Conservation (phyloP, 805 yeast species). For the Saccharomycopsis sp. region DNA sequence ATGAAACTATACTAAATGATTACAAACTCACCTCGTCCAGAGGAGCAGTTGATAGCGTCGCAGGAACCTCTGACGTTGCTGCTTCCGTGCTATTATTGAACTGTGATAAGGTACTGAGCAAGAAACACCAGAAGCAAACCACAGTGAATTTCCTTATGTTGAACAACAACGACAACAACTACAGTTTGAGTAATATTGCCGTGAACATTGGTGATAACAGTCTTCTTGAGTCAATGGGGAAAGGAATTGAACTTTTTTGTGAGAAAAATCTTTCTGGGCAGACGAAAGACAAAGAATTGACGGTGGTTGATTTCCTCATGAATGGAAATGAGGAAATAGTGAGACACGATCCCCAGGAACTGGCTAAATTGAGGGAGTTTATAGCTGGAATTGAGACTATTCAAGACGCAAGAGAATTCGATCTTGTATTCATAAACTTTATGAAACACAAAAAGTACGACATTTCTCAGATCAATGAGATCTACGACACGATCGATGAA, state of each 20-base stretch:
- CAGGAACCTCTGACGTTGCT: neutral
- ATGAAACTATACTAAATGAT: conserved; percentile 12
- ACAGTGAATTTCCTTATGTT: conserved; percentile 15
- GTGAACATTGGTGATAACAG: conserved; percentile 19
- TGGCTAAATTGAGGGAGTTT: conserved; percentile 5
- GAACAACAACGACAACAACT: conserved; percentile 11
- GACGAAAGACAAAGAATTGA: neutral
- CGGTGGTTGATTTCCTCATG: conserved; percentile 4
- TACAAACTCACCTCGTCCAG: conserved; percentile 2
- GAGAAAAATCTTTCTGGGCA: neutral
- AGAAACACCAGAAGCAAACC: conserved; percentile 1
- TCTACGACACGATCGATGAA: conserved; percentile 4
- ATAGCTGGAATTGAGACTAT: neutral
- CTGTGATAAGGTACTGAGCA: neutral
- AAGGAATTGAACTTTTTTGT: conserved; percentile 14
- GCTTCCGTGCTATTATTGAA: neutral
- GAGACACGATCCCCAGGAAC: conserved; percentile 8
- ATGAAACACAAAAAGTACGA: conserved; percentile 7
- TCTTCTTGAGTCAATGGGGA: conserved; percentile 18
- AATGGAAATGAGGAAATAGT: conserved; percentile 3
- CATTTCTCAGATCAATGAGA: conserved; percentile 7
- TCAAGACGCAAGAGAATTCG: conserved; percentile 11
- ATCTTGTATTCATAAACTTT: conserved; percentile 10
- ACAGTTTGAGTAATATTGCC: conserved; percentile 17
- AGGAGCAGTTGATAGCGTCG: neutral